Conservation (phyloP, 2,329 filamentous ascomycete species). For the Fusarium praegraminearum region DNA sequence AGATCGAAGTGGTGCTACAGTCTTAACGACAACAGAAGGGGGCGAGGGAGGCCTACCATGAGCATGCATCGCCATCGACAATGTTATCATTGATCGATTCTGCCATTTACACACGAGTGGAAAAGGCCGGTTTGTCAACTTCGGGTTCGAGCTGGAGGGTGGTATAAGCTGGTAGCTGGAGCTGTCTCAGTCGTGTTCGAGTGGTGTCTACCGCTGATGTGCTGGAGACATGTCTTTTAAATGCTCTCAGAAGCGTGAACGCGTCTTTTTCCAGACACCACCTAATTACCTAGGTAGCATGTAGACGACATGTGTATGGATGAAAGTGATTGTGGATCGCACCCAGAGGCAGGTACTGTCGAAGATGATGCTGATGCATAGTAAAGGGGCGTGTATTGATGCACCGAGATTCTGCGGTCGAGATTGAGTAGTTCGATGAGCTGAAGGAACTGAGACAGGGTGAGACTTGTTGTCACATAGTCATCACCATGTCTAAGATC, state of each 20-base stretch:
- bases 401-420: neutral
- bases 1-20: neutral
- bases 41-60: neutral
- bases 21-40: neutral
- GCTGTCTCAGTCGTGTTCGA: neutral
- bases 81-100: neutral
- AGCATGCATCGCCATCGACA: neutral
- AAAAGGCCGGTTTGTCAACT: neutral
- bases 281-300: neutral
- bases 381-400: constrained; percentile 6
- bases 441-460: neutral
- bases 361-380: neutral
- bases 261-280: neutral
- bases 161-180: neutral
- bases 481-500: neutral
- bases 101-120: neutral
- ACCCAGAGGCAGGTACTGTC: neutral
- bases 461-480: neutral
- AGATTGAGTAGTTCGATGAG: constrained; percentile 16
- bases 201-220: neutral
- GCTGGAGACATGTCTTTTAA: neutral
- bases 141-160: neutral
- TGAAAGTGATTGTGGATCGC: neutral
- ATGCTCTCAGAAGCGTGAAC: neutral
- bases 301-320: neutral